Evolutionary conservation across 176 grass and related monocot genomes (phyloP).

Genomic region (Olyra latifolia): DNA sequence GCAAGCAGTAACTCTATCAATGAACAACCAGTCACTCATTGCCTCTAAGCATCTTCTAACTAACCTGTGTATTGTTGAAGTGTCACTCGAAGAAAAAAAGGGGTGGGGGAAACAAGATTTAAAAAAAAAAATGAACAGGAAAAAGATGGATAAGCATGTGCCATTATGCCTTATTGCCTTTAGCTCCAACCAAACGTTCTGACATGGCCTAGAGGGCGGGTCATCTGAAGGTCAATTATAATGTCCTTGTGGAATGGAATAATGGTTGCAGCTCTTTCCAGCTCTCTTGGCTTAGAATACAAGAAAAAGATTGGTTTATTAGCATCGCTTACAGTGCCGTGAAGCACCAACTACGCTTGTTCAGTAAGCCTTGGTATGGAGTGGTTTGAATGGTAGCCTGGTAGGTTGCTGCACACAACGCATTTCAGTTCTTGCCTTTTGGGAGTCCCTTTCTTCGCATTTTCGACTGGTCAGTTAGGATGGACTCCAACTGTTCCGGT

Average conservation of each 20-base stretch:
- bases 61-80: not conserved
- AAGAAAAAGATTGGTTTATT: conserved; percentile 15
- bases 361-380: not conserved
- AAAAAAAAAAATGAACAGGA: not conserved
- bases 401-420: not conserved
- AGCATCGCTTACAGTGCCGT: not conserved
- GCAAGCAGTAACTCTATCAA: not conserved
- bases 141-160: not conserved
- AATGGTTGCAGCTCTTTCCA: conserved; percentile 39
- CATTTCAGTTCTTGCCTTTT: not conserved
- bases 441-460: not conserved
- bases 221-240: conserved; percentile 25
- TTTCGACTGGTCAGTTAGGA: not conserved
- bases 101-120: not conserved
- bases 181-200: conserved; percentile 26
- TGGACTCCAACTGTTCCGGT: not conserved
- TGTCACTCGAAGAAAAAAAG: not conserved
- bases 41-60: not conserved
- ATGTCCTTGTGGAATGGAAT: conserved; percentile 23
- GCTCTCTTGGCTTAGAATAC: conserved; percentile 42
- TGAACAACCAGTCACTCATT: not conserved
- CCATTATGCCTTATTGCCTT: not conserved
- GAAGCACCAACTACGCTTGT: conserved; percentile 33
- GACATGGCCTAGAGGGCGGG: conserved; percentile 22
- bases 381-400: not conserved